Evolutionary conservation across 2,329 filamentous ascomycete genomes (phyloP).

Genomic region (Leptographium flavum): DNA sequence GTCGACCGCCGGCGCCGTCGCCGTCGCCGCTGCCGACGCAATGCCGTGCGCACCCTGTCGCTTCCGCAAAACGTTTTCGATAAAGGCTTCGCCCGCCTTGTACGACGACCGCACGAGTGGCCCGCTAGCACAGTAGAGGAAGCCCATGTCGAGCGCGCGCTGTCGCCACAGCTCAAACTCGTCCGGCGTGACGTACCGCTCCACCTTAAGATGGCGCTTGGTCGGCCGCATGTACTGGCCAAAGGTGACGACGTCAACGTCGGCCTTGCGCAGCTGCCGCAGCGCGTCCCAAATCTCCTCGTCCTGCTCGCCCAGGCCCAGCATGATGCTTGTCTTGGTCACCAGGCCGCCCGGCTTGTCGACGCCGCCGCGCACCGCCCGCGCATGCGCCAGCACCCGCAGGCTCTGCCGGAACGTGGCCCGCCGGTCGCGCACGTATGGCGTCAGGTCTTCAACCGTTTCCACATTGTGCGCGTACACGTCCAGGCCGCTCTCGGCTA

Average conservation of each 20-base stretch:
- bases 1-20: not conserved
- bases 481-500: conserved; percentile 79
- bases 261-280: conserved; percentile 59
- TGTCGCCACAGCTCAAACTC: conserved; percentile 86
- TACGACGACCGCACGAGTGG: conserved; percentile 90
- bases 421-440: conserved; percentile 75
- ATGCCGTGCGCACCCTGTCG: conserved; percentile 31
- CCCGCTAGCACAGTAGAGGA: conserved; percentile 89
- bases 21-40: not conserved
- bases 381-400: conserved; percentile 65
- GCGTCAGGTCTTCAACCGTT: conserved; percentile 82
- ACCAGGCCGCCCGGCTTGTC: conserved; percentile 44
- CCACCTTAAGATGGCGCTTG: conserved; percentile 93
- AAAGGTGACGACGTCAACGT: conserved; percentile 93
- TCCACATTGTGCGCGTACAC: conserved; percentile 97
- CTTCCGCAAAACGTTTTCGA: conserved; percentile 94
- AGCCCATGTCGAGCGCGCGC: conserved; percentile 84
- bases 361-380: conserved; percentile 47
- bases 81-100: conserved; percentile 96
- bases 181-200: conserved; percentile 85
- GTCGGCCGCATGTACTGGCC: conserved; percentile 99
- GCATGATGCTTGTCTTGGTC: conserved; percentile 98
- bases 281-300: conserved; percentile 70
- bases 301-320: conserved; percentile 86
- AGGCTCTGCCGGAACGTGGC: conserved; percentile 83